phyloP scores from a whole-genome alignment of 2,329 filamentous ascomycete species.

The Calonectria honghensis region DNA sequence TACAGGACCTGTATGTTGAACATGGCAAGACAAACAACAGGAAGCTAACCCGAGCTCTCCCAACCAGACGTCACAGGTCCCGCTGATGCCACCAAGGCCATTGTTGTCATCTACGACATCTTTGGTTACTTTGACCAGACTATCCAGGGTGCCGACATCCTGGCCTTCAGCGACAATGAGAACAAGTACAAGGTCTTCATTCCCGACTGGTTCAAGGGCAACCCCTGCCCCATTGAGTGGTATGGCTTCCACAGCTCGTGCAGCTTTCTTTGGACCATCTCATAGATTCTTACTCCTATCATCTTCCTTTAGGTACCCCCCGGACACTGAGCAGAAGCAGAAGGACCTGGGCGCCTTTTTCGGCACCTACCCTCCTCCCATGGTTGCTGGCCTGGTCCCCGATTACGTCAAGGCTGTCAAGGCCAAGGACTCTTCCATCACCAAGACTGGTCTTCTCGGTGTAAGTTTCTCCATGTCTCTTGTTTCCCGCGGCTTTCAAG shows the following conservation, averaged over 20 bases:
- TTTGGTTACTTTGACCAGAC: slow-evolving; percentile 83
- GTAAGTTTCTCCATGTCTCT: slow-evolving; percentile 61
- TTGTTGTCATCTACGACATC: slow-evolving; percentile 80
- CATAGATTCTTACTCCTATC: neutral
- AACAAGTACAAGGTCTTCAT: slow-evolving; percentile 90
- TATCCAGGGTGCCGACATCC: slow-evolving; percentile 81
- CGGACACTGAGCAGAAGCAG: slow-evolving; percentile 78
- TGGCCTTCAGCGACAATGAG: slow-evolving; percentile 70
- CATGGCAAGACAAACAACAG: neutral
- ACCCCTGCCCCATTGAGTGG: slow-evolving; percentile 75
- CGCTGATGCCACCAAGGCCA: slow-evolving; percentile 71
- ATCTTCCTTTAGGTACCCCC: slow-evolving; percentile 70
- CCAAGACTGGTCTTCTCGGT: slow-evolving; percentile 77
- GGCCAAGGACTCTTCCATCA: slow-evolving; percentile 71
- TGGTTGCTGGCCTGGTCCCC: slow-evolving; percentile 70
- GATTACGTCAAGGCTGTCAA: slow-evolving; percentile 73
- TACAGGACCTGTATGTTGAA: slow-evolving; percentile 69
- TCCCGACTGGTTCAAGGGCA: slow-evolving; percentile 91
- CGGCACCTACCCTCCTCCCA: slow-evolving; percentile 67
- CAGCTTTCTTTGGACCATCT: neutral
- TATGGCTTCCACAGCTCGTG: slow-evolving; percentile 41
- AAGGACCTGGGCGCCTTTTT: slow-evolving; percentile 76
- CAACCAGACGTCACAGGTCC: slow-evolving; percentile 69
- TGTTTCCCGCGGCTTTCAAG: slow-evolving; percentile 25
- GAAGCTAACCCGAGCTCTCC: slow-evolving; percentile 34